Evolutionary conservation across 805 yeast species (phyloP).

Genomic region (Dipodascus geniculatus): DNA sequence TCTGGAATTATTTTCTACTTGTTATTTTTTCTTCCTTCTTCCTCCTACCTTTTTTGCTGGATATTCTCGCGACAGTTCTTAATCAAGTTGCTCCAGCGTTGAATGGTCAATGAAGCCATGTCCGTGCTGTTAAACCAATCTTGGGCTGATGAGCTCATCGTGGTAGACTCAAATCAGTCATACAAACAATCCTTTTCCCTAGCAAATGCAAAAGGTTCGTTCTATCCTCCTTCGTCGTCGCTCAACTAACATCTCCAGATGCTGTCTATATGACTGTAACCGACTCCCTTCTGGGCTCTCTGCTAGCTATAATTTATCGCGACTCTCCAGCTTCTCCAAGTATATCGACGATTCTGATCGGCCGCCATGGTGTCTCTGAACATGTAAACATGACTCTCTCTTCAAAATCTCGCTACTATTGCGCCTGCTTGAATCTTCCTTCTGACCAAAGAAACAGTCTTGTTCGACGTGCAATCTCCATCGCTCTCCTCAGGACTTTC

Average conservation of each 20-base stretch:
- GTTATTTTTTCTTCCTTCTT: too few relatives aligned
- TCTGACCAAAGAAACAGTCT: constrained; percentile 39
- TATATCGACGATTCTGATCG: constrained; percentile 23
- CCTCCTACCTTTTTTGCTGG: neutral
- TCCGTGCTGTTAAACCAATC: neutral
- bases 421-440: constrained; percentile 61
- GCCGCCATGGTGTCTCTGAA: constrained; percentile 49
- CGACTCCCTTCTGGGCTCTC: constrained; percentile 25
- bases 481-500: constrained; percentile 56
- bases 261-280: constrained; percentile 28
- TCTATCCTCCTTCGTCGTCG: neutral
- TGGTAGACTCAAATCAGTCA: neutral
- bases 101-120: neutral
- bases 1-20: too few relatives aligned
- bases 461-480: constrained; percentile 66
- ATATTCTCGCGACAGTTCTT: neutral
- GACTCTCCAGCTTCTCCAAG: constrained; percentile 9
- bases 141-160: neutral
- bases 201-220: neutral
- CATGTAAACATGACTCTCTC: constrained; percentile 48
- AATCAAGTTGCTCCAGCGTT: too few relatives aligned
- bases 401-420: constrained; percentile 56
- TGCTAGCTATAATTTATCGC: constrained; percentile 25
- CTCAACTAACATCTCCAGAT: constrained; percentile 7
- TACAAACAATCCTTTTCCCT: neutral